A percentile compares a stretch with the other conserved stretches of the same genome.
phyloP scores from a whole-genome alignment of 1,139 yeast species.

The Debaryomyces sp. region DNA sequence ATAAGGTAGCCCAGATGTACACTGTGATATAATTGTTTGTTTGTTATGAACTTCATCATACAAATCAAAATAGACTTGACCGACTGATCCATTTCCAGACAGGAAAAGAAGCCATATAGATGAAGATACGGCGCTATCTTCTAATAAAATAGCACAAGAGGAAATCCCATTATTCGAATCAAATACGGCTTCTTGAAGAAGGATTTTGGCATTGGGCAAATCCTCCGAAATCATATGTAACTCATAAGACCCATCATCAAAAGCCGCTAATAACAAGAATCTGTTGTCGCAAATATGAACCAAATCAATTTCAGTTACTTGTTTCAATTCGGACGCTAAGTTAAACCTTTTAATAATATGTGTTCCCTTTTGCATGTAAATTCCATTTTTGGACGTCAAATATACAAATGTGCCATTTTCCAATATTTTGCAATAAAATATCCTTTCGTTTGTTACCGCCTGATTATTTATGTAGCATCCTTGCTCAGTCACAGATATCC shows the following conservation, averaged over 20 bases:
- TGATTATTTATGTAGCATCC: constrained; percentile 1
- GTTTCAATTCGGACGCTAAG: background rate
- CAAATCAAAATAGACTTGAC: constrained; percentile 15
- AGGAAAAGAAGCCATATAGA: constrained; percentile 18
- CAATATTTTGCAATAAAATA: background rate
- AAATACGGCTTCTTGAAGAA: constrained; percentile 9
- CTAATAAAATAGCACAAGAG: constrained; percentile 7
- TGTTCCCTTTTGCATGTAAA: background rate
- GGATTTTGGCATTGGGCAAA: constrained; percentile 8
- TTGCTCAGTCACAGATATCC: background rate
- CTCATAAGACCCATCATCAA: constrained; percentile 18
- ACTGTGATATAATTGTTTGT: constrained; percentile 6
- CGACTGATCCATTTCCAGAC: constrained; percentile 17
- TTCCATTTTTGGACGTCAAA: background rate
- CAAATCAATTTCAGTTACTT: constrained; percentile 1
- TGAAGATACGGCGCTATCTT: background rate
- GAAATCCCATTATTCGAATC: background rate
- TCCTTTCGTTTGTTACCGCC: background rate
- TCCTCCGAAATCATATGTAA: constrained; percentile 12
- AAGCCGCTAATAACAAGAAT: constrained; percentile 15
- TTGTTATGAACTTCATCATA: background rate
- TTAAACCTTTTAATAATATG: background rate
- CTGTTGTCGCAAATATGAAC: constrained; percentile 10
- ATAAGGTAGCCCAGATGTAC: constrained; percentile 18
- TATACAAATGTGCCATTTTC: background rate